Percentiles rank a stretch among this genome's conserved stretches.
Conservation (phyloP, 2,329 filamentous ascomycete genomes). For the Cladosporium colombiae region DNA sequence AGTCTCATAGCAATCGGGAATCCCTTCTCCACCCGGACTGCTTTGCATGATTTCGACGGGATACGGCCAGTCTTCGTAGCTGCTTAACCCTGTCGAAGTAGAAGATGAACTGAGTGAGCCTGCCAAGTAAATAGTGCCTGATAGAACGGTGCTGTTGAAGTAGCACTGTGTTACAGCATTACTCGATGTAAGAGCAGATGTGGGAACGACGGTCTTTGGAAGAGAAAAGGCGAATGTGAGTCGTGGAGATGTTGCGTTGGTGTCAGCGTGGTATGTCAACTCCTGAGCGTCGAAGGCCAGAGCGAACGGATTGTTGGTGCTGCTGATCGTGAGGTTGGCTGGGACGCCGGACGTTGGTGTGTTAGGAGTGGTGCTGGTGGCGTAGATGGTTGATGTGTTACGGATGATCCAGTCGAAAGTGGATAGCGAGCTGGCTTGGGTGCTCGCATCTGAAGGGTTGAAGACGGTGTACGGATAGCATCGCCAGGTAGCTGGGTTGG, state of each 20-base stretch:
- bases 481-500: constrained; percentile 59
- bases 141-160: constrained; percentile 58
- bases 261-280: constrained; percentile 49
- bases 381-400: constrained; percentile 41
- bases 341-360: constrained; percentile 55
- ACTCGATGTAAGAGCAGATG: constrained; percentile 44
- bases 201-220: constrained; percentile 56
- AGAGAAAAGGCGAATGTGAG: constrained; percentile 59
- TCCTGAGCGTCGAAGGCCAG: constrained; percentile 57
- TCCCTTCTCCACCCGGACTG: constrained; percentile 49
- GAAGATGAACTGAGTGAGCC: constrained; percentile 22
- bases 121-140: constrained; percentile 57
- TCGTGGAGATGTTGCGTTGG: constrained; percentile 49
- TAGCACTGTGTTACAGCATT: constrained; percentile 57
- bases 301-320: constrained; percentile 56
- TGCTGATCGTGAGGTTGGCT: constrained; percentile 48
- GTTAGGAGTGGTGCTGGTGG: constrained; percentile 54
- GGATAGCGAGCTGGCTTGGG: constrained; percentile 44
- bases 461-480: constrained; percentile 62
- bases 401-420: constrained; percentile 65
- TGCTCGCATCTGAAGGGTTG: constrained; percentile 34
- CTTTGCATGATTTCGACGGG: constrained; percentile 58
- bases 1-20: constrained; percentile 57
- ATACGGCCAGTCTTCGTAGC: constrained; percentile 57
- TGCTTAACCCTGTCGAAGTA: constrained; percentile 18